Base-by-base conservation (phyloP, 805 yeast genomes). In the Debaryomyces tyrocola region DNA sequence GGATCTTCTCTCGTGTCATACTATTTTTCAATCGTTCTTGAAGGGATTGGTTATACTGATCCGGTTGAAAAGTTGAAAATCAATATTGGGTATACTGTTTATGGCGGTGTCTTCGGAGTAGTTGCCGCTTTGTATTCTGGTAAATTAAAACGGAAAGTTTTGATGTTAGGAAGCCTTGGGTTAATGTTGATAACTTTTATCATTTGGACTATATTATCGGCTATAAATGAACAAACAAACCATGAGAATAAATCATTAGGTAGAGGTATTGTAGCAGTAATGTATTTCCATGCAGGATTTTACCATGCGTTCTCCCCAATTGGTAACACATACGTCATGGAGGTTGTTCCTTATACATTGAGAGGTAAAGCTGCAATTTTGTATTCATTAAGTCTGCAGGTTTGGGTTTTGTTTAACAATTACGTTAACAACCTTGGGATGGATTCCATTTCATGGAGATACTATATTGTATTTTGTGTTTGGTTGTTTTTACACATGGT, bases 41-140 rank as follows among this genome's bases (percentile, higher is more conserved):
- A 50, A 14, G 40, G 53, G 12, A 50, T 52, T 41, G 55, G 56
- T 15, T 50, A 52, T n/a, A 51, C 53, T 40, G 68, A 66, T 11
- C 62, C 69, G 14, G 60, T 62, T 43, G 60, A 64, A 46, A 78
- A 79, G 59, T 68, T 78, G 45, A 59, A 73, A 41, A 70, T 78
- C 57, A 79, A 79, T 56, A 81, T 78, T 45, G 73, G 75, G 49
- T 67, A 77, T 50, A 73, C 69, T 70, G 61, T 74, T 47, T 78
- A 66, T 60, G 76, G 77, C 64, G 70, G 72, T 50, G 62, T 61
- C 20, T 51, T 64, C 40, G 56, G 68, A 10, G 38, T 49, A 35
- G 43, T 45, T 6, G 53, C 55, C 45, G 60, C 67, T 14, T 43
- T 53, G 3, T 44, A 50, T 11, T 52, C 49, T 20, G 53, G 47